Percentiles rank a stretch among this genome's conserved stretches.
Evolutionary conservation across 2,329 filamentous ascomycete genomes (phyloP).

Genomic region (Laburnicola sp.): DNA sequence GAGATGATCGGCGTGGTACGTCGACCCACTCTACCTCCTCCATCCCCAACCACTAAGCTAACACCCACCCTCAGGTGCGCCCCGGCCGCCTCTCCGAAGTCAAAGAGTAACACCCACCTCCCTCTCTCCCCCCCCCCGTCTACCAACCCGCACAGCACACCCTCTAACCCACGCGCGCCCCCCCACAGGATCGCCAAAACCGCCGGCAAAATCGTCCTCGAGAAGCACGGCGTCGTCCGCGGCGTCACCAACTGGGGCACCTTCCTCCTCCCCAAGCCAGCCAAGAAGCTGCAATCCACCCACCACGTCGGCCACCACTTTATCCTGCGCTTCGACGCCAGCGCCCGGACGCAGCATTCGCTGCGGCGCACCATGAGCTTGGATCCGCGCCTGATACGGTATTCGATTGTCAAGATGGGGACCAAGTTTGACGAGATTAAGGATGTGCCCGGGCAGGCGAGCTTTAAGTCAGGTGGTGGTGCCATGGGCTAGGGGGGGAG

Average conservation of each 20-base stretch:
- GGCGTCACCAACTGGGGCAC: constrained; percentile 94
- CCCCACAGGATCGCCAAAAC: constrained; percentile 77
- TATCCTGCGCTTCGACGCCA: constrained; percentile 92
- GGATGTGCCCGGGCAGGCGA: constrained; percentile 58
- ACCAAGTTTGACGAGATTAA: constrained; percentile 64
- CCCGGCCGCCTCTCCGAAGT: constrained; percentile 88
- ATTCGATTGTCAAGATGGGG: constrained; percentile 84
- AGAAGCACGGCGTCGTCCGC: constrained; percentile 83
- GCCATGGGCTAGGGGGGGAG: too few species aligned
- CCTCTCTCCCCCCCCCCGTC: constrained; percentile 24
- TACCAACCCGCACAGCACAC: constrained; percentile 8
- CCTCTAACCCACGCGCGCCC: constrained; percentile 3
- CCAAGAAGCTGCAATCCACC: constrained; percentile 77
- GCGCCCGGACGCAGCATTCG: constrained; percentile 70
- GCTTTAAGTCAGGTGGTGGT: constrained; percentile 41
- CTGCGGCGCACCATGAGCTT: constrained; percentile 76
- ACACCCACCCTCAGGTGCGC: constrained; percentile 68
- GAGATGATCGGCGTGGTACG: constrained; percentile 93
- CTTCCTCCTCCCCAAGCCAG: constrained; percentile 80
- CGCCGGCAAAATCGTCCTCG: constrained; percentile 79
- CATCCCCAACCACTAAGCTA: constrained; percentile 9
- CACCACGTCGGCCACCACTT: constrained; percentile 94
- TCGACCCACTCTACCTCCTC: constrained; percentile 15
- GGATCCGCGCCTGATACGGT: constrained; percentile 88
- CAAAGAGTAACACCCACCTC: constrained; percentile 72